Evolutionary conservation across 805 yeast species (phyloP), one percentile per base, ranked within the genome.

Genomic region (Schizosaccharomyces lindneri): DNA sequence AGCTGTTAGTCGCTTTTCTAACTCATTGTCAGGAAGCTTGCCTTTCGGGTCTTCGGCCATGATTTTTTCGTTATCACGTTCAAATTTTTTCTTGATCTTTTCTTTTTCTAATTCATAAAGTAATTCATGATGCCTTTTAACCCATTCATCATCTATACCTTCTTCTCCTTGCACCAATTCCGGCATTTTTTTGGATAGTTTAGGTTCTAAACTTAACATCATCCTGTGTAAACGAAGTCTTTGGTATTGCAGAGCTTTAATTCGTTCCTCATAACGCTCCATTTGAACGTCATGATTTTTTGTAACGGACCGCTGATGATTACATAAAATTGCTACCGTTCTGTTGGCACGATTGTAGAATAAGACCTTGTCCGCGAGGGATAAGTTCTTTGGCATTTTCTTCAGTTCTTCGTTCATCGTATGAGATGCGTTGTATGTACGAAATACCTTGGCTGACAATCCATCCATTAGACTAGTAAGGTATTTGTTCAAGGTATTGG

Each of bases 361-460:
- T 62, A 89, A 82, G 61, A 89, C 82, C 67, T 87, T 90, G 70
- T 89, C 97, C 29, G 85, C 83, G 3, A 87, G 84, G 0, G 95
- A 81, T 32, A 96, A 96, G 68, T 81, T 84, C 70, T 87, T 85
- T n/a, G 83, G 78, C 66, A 90, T 87, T 69, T 85, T 95, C 64
- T 90, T 72, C 70, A 87, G 95, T 68, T 89, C 95, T 71, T 89
- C 97, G 36, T 19, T 19, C 97, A 89, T 90, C 1, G 96, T 88
- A 71, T 86, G 85, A 1, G 96, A 86, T 0, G 97, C 97, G 73
- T 89, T 89, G 70, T 86, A 89, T 0, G 97, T 89, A 82, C 97
- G 94, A 77, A 89, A 90, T 24, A 89, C 97, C 72, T 89, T 89
- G 4, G 97, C 97, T 0, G 97, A 88, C 65, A 89, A 76, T 0